Evolutionary conservation across 2,329 filamentous ascomycete genomes (phyloP).

Genomic region (Penicillium sp.): DNA sequence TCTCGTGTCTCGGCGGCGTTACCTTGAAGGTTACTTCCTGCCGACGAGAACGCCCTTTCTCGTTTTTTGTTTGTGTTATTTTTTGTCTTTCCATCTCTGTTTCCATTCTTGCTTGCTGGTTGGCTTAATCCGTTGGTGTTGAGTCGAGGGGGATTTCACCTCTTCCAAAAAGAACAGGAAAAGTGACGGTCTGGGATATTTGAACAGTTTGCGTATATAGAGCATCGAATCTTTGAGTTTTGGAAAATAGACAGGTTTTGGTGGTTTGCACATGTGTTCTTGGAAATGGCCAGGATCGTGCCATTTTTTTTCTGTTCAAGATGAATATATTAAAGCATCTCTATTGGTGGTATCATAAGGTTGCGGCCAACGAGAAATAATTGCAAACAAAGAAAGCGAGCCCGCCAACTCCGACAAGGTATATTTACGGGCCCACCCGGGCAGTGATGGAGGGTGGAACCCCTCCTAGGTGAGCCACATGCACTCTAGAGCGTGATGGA

Average conservation of each 20-base stretch:
- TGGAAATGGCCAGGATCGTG: not conserved
- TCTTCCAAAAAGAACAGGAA: slow-evolving; percentile 10
- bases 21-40: slow-evolving; percentile 3
- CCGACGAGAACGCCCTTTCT: no score
- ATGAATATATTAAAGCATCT: no score
- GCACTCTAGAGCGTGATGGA: no score
- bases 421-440: no score
- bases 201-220: slow-evolving; percentile 11
- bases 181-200: not conserved
- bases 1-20: not conserved
- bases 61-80: slow-evolving; percentile 1
- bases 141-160: not conserved
- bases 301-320: no score
- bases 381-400: no score
- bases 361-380: no score
- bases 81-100: not conserved
- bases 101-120: not conserved
- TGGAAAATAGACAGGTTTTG: slow-evolving; percentile 4
- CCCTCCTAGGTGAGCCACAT: no score
- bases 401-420: no score
- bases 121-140: not conserved
- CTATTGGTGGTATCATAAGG: no score
- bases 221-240: slow-evolving; percentile 15
- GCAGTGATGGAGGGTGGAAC: no score
- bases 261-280: not conserved